Base-by-base conservation (phyloP, 2,329 filamentous ascomycete species). In the Pseudocercospora fuligena region DNA sequence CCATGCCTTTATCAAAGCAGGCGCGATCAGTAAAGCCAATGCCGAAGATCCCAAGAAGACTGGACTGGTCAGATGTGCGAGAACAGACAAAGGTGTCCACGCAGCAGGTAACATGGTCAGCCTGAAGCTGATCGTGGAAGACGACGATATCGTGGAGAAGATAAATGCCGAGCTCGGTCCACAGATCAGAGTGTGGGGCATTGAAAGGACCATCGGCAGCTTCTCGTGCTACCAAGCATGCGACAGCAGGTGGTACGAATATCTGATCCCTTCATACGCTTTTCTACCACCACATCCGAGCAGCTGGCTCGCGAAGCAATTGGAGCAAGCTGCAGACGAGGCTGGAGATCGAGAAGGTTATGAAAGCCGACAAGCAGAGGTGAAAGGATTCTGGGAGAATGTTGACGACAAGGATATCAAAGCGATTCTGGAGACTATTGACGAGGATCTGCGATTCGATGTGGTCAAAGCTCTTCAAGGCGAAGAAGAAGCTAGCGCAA, bases 11-110 rank as follows among this genome's bases (percentile, higher is more conserved):
- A 91, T 99, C 69, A 88, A 89, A 2, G 94, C 95, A 2, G 92
- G 94, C 19, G 94, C 95, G 46, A 97, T 99, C 68, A 96, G 94
- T 58, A 98, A 98, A 80, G 93, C 93, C 69, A 99, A 99, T 77
- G 95, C 95, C 23, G 90, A 97, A 73, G 95, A 99, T 77, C 95
- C 94, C 3, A 97, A 96, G 80, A 99, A 99, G 81, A 97, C 93
- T 1, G 94, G 93, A 61, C 87, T 99, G 56, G 92, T 97, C 62
- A 90, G 95, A 70, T 99, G 95, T 79, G 95, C 95, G 3, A 87
- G 95, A 70, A 99, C 95, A 0, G 95, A 99, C 82, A 99, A 98
- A 83, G 95, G 95, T 63, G 94, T 98, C 1, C 94, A 98, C 79
- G 94, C 94, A 1, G 94, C 94, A 1, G 95, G 94, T 61, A 98